These are phyloP conservation scores for Metschnikowia similis DNA, from an alignment of 805 yeast species.

Conservation along the genomic window DNA sequence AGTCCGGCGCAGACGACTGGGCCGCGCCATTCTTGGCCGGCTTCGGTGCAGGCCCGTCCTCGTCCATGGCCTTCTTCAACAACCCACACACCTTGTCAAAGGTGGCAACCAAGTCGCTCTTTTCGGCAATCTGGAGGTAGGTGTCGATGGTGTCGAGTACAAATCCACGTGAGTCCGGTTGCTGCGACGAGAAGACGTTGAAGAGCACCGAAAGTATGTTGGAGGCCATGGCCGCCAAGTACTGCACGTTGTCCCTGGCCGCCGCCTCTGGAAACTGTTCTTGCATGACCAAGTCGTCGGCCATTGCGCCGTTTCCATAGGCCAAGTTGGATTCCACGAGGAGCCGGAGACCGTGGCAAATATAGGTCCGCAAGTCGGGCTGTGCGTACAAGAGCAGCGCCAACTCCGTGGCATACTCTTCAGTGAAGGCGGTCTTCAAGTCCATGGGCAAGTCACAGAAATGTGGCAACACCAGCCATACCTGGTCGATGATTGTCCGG, in stretches of 20 bases:
- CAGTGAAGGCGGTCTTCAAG: slow-evolving; percentile 57
- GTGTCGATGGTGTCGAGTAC: slow-evolving; percentile 83
- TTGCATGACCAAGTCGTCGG: slow-evolving; percentile 52
- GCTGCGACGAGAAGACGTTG: slow-evolving; percentile 88
- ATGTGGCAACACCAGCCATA: slow-evolving; percentile 87
- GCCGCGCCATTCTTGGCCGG: slow-evolving; percentile 21
- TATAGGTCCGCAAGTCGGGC: slow-evolving; percentile 70
- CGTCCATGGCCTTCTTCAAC: slow-evolving; percentile 67
- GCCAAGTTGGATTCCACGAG: slow-evolving; percentile 73
- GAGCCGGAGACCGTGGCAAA: slow-evolving; percentile 76
- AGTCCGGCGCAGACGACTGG: slow-evolving; percentile 37
- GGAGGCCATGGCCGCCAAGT: slow-evolving; percentile 59
- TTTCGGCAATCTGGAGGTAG: slow-evolving; percentile 65
- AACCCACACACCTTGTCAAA: slow-evolving; percentile 83
- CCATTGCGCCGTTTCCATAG: slow-evolving; percentile 56
- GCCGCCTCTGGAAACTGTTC: slow-evolving; percentile 56
- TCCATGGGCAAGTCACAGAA: slow-evolving; percentile 87
- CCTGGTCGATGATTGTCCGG: slow-evolving; percentile 81
- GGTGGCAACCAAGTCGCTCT: slow-evolving; percentile 64
- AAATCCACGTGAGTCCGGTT: slow-evolving; percentile 77
- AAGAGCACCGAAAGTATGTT: slow-evolving; percentile 83
- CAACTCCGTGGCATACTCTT: slow-evolving; percentile 71
- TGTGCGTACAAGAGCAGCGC: slow-evolving; percentile 71
- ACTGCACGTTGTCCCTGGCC: slow-evolving; percentile 56
- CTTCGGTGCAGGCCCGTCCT: slow-evolving; percentile 17